Conservation (phyloP, 306 rosid genomes). For the Astragalus membranaceus region DNA sequence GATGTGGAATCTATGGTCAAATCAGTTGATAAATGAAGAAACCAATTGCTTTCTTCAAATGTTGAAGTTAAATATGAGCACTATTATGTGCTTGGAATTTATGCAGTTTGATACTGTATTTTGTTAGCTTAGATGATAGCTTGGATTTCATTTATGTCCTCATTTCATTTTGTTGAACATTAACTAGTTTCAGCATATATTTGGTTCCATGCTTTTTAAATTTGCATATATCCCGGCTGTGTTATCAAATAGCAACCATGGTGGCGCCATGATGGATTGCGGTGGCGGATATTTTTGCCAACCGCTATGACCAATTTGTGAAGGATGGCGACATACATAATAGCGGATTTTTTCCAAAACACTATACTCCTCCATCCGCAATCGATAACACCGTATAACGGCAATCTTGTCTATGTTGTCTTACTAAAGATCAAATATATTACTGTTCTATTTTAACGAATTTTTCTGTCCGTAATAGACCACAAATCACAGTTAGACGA, state of each 20-base stretch:
- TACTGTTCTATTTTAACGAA: not conserved
- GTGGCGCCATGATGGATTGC: too few species aligned
- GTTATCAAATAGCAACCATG: too few species aligned
- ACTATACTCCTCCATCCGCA: too few species aligned
- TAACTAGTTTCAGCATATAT: not conserved
- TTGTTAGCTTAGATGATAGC: not conserved
- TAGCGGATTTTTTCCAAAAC: too few species aligned
- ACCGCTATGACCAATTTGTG: too few species aligned
- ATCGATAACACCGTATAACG: not conserved
- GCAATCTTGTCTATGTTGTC: not conserved
- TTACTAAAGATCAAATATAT: not conserved
- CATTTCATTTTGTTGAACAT: not conserved
- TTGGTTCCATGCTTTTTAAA: not conserved
- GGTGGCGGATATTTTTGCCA: too few species aligned
- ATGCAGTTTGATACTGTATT: not conserved
- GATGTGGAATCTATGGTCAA: not conserved
- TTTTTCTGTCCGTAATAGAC: conserved; percentile 13
- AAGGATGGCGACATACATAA: too few species aligned
- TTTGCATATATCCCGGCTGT: not conserved
- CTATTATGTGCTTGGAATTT: not conserved
- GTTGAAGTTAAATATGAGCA: not conserved
- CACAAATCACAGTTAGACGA: conserved; percentile 66
- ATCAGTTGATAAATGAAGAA: not conserved
- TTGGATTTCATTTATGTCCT: not conserved
- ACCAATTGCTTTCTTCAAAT: not conserved